Evolutionary conservation across 2,329 filamentous ascomycete genomes (phyloP).

Genomic region (Aspergillus awamori): DNA sequence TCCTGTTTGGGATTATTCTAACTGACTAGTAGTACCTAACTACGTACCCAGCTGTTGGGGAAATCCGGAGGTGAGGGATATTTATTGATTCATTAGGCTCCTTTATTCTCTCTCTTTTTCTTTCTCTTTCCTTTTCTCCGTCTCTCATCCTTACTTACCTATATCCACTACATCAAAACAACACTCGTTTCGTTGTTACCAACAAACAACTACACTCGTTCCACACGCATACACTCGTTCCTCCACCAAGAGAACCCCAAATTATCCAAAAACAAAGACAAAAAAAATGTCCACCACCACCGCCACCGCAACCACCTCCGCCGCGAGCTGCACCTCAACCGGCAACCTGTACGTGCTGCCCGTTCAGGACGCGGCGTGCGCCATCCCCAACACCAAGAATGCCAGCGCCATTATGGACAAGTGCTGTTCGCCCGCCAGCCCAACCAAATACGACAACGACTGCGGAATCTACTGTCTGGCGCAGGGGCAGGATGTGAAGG

Average conservation of each 20-base stretch:
- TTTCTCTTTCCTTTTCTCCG: neutral
- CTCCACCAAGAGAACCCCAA: no score
- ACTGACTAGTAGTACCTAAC: no score
- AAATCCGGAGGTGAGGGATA: no score
- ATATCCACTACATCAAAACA: neutral
- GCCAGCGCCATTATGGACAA: constrained; percentile 48
- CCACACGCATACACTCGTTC: no score
- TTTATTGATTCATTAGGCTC: neutral
- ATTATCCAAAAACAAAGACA: neutral
- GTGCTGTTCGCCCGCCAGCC: constrained; percentile 51
- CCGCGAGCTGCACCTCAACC: constrained; percentile 26
- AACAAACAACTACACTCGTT: no score
- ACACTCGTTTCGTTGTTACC: neutral
- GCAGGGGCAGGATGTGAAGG: constrained; percentile 40
- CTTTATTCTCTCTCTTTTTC: neutral
- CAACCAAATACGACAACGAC: constrained; percentile 51
- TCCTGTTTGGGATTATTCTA: no score
- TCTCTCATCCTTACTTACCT: neutral
- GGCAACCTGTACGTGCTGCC: constrained; percentile 49
- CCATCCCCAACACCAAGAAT: constrained; percentile 44
- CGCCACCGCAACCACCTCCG: constrained; percentile 23
- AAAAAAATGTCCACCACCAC: constrained; percentile 29
- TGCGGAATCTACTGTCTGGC: constrained; percentile 58
- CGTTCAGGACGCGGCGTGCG: constrained; percentile 50
- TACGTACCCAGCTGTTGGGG: no score